Evolutionary conservation across 345 rosid species (phyloP).

Genomic region (Fremontodendron californicum): DNA sequence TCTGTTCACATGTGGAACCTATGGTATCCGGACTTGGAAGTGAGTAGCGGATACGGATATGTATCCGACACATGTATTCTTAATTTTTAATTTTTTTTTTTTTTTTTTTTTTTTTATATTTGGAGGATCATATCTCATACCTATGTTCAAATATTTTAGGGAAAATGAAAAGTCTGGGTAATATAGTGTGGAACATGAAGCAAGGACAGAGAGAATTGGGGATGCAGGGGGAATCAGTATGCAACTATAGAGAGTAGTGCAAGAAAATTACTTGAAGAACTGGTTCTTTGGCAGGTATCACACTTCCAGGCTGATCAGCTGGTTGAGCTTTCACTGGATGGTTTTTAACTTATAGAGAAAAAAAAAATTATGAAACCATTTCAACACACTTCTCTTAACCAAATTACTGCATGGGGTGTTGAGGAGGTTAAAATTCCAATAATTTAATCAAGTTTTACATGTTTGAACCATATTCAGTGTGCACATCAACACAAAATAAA

Average conservation of each 20-base stretch:
- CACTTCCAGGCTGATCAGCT: slow-evolving; percentile 80
- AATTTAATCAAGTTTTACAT: not conserved
- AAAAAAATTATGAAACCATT: not conserved
- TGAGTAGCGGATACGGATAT: too few species aligned
- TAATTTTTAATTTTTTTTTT: too few species aligned
- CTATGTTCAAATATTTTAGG: too few species aligned
- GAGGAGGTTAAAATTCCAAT: not conserved
- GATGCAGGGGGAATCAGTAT: not conserved
- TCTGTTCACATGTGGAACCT: too few species aligned
- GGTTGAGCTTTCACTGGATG: slow-evolving; percentile 92
- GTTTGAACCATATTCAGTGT: not conserved
- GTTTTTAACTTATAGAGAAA: slow-evolving; percentile 58
- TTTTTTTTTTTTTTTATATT: too few species aligned
- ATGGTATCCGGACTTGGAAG: too few species aligned
- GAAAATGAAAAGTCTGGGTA: too few species aligned
- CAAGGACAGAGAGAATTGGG: not conserved
- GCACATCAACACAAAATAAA: not conserved
- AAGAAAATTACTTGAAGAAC: slow-evolving; percentile 58
- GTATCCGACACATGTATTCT: too few species aligned
- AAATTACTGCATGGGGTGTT: not conserved
- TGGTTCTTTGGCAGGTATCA: slow-evolving; percentile 87
- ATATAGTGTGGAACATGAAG: not conserved
- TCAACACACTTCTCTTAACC: not conserved
- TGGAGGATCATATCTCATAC: too few species aligned
- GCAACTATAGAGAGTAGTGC: not conserved